These are phyloP conservation scores for Apiotrichum mycotoxinovorans DNA, from an alignment of 1,284 basidiomycete genomes.

Conservation along the genomic window DNA sequence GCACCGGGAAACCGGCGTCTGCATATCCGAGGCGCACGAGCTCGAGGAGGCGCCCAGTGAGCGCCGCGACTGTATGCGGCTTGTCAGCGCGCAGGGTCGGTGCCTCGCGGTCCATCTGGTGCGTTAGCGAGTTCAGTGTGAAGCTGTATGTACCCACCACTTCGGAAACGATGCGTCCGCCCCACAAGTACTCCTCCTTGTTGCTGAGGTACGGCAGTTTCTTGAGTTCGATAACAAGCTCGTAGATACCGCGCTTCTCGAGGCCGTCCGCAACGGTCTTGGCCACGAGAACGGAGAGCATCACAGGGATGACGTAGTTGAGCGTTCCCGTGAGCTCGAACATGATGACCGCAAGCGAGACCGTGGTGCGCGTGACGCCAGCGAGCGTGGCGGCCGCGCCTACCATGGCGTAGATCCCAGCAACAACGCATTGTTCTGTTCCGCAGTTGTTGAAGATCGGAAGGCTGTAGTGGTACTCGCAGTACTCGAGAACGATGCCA, in stretches of 20 bases:
- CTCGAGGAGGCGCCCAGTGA: constrained; percentile 44
- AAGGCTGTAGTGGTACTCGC: constrained; percentile 62
- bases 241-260: constrained; percentile 92
- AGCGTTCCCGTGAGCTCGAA: constrained; percentile 93
- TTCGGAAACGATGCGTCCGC: constrained; percentile 66
- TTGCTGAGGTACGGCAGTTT: constrained; percentile 86
- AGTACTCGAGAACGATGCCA: constrained; percentile 76
- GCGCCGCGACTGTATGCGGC: constrained; percentile 39
- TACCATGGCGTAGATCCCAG: constrained; percentile 86
- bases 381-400: constrained; percentile 84
- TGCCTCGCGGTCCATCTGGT: constrained; percentile 54
- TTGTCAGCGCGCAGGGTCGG: constrained; percentile 44
- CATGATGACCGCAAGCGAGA: constrained; percentile 94
- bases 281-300: constrained; percentile 79
- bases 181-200: constrained; percentile 86
- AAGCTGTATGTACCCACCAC: constrained; percentile 57
- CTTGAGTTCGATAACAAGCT: constrained; percentile 82
- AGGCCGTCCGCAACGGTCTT: constrained; percentile 90
- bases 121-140: constrained; percentile 8
- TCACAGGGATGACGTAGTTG: constrained; percentile 91
- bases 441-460: constrained; percentile 65
- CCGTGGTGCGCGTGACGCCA: constrained; percentile 67
- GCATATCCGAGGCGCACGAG: constrained; percentile 39
- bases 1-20: constrained; percentile 87
- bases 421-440: constrained; percentile 53